Percentiles rank a stretch among this genome's conserved stretches.
Conservation (phyloP, 495 filamentous ascomycete genomes). For the Podospora anserina region DNA sequence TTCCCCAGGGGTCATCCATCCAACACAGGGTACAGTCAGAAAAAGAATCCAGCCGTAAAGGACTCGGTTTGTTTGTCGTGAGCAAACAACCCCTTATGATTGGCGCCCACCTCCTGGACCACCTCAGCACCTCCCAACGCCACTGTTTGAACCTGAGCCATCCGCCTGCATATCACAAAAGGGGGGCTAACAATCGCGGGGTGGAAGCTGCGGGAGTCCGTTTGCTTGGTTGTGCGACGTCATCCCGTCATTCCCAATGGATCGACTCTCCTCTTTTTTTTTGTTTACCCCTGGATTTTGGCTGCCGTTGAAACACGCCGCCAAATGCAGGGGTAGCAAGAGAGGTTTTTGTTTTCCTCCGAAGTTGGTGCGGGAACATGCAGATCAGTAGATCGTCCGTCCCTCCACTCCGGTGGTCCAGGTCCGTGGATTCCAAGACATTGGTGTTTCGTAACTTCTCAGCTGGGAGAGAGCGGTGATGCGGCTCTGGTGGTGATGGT, state of each 20-base stretch:
- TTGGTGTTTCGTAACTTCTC: background rate
- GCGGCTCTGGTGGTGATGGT: background rate
- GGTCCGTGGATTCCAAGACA: background rate
- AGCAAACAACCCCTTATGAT: background rate
- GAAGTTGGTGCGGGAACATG: background rate
- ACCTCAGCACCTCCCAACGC: background rate
- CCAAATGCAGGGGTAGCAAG: background rate
- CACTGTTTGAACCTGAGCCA: conserved; percentile 10
- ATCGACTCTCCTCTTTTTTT: no score
- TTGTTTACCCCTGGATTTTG: background rate
- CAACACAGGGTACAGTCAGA: background rate
- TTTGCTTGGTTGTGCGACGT: background rate
- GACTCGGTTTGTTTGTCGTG: background rate
- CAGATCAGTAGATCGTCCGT: background rate
- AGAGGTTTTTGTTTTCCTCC: background rate
- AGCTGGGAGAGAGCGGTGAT: background rate
- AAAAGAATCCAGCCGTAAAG: background rate
- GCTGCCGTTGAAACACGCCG: background rate
- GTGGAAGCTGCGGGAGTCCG: background rate
- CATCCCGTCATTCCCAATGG: background rate
- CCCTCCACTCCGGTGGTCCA: background rate
- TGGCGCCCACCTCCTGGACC: background rate
- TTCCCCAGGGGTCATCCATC: background rate
- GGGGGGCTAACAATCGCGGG: background rate
- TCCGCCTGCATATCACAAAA: background rate